Base-by-base conservation (phyloP, 495 filamentous ascomycete genomes). In the Tuber microsphaerosporum region DNA sequence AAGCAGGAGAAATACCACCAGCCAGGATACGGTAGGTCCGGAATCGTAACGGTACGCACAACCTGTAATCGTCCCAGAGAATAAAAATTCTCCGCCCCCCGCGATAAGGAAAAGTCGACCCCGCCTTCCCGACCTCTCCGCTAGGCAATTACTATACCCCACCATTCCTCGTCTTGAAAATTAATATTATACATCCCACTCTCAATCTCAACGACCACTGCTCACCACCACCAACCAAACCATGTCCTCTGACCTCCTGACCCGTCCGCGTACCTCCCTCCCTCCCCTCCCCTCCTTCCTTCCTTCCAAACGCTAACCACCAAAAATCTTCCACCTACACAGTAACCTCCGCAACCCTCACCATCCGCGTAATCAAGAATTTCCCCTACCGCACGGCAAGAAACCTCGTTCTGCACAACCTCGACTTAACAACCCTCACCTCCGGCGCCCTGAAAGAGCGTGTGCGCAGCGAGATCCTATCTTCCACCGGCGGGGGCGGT, bases 331-430 rank as follows among this genome's bases (percentile, higher is more conserved):
- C 42, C 26, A n/a, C 70, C 37, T 37, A 37, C 5, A 20, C 45
- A 82, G 81, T 83, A 37, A 81, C 75, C 26, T 75, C 81, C 34
- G 83, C 82, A 31, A 83, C 82, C 43, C 76, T 83, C 69, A 83
- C 82, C 10, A 73, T 83, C 56, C 77, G 82, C 31, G 77, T 83
- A 19, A 83, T 83, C 76, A 83, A 83, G 65, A 83, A 77, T 61
- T 83, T 83, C 72, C 80, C 82, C 6, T 83, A 83, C 75, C 80
- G 82, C 43, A 83, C 82, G 14, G 76, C 70, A 45, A 76, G 78
- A 74, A 83, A 82, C 22, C 70, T 82, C 7, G 71, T 83, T 72
- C 75, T 83, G 22, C 82, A 83, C 37, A 71, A 83, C 31, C 68
- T 83, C 1, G 80, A 83, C 43, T 61, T 83, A 42, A 83, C 80